These are phyloP conservation scores for Carpinus viminea DNA, from an alignment of 306 rosid genomes.

Conservation along the genomic window DNA sequence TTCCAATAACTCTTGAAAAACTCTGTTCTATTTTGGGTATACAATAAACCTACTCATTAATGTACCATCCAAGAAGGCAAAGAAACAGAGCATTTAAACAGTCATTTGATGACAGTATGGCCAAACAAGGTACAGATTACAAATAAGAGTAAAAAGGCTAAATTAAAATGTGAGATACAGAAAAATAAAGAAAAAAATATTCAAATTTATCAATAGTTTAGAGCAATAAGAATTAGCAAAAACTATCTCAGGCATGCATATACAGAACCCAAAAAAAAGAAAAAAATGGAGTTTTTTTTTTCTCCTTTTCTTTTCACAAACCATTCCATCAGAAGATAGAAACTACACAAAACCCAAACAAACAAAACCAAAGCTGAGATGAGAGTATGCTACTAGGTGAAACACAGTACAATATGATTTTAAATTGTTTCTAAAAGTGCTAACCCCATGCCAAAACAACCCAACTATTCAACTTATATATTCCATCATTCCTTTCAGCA, in stretches of 20 bases:
- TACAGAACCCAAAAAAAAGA: neutral
- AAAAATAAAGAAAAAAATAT: neutral
- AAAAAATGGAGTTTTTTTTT: neutral
- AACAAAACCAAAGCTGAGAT: neutral
- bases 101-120: constrained; percentile 54
- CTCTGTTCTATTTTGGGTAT: constrained; percentile 14
- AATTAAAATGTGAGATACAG: constrained; percentile 23
- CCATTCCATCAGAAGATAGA: neutral
- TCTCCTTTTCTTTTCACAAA: neutral
- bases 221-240: neutral
- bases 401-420: too few species aligned
- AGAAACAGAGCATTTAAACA: constrained; percentile 47
- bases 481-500: too few species aligned
- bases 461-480: too few species aligned
- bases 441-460: neutral
- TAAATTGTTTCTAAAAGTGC: neutral
- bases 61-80: constrained; percentile 1
- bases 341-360: neutral
- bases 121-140: constrained; percentile 80
- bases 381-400: too few species aligned
- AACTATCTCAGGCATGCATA: neutral
- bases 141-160: constrained; percentile 21
- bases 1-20: constrained; percentile 7
- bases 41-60: constrained; percentile 25
- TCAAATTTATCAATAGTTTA: neutral